Base-by-base conservation (phyloP, 2,329 filamentous ascomycete species). In the Byssothecium circinans region DNA sequence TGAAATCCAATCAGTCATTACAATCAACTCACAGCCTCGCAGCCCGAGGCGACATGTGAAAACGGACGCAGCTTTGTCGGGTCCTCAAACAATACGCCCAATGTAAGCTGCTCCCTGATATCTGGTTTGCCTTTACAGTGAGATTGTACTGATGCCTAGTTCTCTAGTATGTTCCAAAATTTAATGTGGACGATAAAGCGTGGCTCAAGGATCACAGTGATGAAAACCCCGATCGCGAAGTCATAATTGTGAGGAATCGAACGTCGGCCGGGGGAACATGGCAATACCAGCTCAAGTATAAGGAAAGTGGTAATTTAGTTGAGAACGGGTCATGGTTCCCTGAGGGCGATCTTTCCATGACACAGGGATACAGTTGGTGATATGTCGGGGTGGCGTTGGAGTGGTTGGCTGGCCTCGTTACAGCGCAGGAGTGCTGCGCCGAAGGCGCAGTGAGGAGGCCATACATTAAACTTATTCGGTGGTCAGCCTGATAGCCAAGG, bases 271-370 rank as follows among this genome's bases (percentile, higher is more conserved):
- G 12, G 8, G 33, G 42, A 22, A 40, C 29, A 1, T 41, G 15
- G 17, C n/a, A 36, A 20, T 45, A 47, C 36, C 11, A 35, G 22
- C 7, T 48, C 14, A 38, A 40, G n/a, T 20, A 29, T 18, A 48
- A 39, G 23, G 22, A 32, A 15, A 42, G n/a, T n/a, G 27, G 14
- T 8, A n/a, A 19, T 6, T 10, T 17, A 12, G 32, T 41, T 8
- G 15, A 45, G 2, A 15, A 32, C 25, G 36, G 19, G n/a, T 11
- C 30, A 14, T 42, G 35, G 42, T 45, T 50, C 33, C 23, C 42
- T 19, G 36, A 50, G 30, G 22, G 15, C 20, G 25, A 23, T 8
- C 37, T 46, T 20, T 7, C 15, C n/a, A 19, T 18, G 14, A n/a
- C n/a, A n/a, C n/a, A n/a, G n/a, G n/a, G n/a, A n/a, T n/a, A n/a